Evolutionary conservation across 129 eudicot species (phyloP), one percentile per base, ranked within the genome.

Genomic region (Apium graveolens): DNA sequence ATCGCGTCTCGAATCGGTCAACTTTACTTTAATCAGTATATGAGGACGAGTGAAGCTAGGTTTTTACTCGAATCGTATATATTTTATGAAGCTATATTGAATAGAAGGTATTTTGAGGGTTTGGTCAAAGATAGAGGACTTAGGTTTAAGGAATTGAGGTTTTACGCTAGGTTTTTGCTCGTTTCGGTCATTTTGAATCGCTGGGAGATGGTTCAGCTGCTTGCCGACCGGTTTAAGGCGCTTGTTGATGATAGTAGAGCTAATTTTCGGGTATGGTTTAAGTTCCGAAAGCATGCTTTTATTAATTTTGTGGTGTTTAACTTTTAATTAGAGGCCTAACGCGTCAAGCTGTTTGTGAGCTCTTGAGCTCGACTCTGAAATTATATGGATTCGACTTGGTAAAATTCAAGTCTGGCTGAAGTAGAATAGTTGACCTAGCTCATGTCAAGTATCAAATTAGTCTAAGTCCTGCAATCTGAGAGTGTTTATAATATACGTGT

Each of bases 1-100:
- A 94, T 94, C 93, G 98, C 98, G 0, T 94, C 98, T 2, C 82
- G 98, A 74, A 94, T 94, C 55, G 98, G 98, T 32, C 98, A 94
- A 84, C 87, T 94, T 5, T 94, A 94, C 73, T 94, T 82, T 79
- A 85, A 78, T 48, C 98, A 94, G 98, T 94, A 94, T 62, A 85
- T 84, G 98, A 86, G 98, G 81, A 91, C 92, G 5, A 91, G 98
- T 41, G 97, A 95, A 81, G 96, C 93, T 6, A 79, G 98, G 85
- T 95, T 88, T 60, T 68, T 95, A 41, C 85, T 95, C 41, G 97
- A 92, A 81, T 85, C 97, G 65, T 91, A 88, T 76, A 89, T 95
- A 3, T 95, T 95, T 48, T 95, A 95, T 78, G 98, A 95, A 62
- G 98, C 98, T 17, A 87, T 91, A 37, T 80, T 88, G 75, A 79